phyloP scores from a whole-genome alignment of 371 early-diverging fungal genomes.

The Blastocladiella emersonii region DNA sequence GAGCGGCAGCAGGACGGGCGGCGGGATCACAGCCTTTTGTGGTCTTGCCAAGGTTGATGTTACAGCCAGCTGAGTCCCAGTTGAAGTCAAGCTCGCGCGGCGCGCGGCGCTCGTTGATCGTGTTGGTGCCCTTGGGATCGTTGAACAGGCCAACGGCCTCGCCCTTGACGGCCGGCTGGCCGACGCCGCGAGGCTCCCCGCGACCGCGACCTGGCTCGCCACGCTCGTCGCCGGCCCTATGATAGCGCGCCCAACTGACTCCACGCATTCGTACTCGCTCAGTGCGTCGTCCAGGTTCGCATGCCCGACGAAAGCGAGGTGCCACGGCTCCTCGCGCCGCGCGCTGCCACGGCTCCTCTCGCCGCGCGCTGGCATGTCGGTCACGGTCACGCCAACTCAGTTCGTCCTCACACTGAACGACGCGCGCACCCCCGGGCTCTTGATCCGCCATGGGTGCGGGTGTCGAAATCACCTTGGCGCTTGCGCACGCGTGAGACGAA shows the following conservation, averaged over 20 bases:
- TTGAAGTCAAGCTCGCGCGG: no score
- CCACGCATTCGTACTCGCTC: conserved; percentile 66
- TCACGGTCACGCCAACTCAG: conserved; percentile 16
- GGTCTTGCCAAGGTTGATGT: no score
- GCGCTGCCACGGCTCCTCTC: no score
- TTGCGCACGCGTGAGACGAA: not conserved
- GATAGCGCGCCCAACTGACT: conserved; percentile 66
- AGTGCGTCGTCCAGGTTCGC: conserved; percentile 65
- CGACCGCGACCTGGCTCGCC: conserved; percentile 54
- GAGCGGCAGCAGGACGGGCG: no score
- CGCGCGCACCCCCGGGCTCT: not conserved
- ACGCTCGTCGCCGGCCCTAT: conserved; percentile 44
- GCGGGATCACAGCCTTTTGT: no score
- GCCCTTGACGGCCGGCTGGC: no score
- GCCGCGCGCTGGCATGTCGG: no score
- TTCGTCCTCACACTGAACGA: not conserved
- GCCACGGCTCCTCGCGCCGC: conserved; percentile 63
- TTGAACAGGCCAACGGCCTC: no score
- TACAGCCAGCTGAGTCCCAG: no score
- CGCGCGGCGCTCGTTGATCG: no score
- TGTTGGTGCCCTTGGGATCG: no score
- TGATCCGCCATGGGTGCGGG: no score
- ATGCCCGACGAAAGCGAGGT: conserved; percentile 63
- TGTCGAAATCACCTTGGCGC: not conserved
- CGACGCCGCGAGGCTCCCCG: conserved; percentile 53